Conservation (phyloP, 129 eudicot species). For the Chrysanthemum makinoi region DNA sequence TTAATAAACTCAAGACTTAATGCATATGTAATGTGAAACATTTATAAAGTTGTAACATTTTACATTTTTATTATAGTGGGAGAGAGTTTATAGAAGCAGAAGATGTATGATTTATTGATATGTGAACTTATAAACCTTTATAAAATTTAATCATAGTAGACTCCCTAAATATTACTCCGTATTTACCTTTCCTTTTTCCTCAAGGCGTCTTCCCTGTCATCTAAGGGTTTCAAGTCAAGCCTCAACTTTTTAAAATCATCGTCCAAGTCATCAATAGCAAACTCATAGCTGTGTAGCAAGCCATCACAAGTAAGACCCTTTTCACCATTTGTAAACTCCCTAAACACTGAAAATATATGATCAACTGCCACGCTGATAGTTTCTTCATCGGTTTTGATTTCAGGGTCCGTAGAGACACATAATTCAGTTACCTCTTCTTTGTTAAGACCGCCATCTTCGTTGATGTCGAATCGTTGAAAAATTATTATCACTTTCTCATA, state of each 20-base stretch:
- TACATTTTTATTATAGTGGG: too few relatives aligned
- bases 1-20: too few relatives aligned
- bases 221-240: slow-evolving; percentile 2
- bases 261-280: not conserved
- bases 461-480: not conserved
- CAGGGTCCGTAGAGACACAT: not conserved
- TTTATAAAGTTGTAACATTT: too few relatives aligned
- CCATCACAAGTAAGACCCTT: slow-evolving; percentile 4
- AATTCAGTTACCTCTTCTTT: not conserved
- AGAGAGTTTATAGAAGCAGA: too few relatives aligned
- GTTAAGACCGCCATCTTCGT: not conserved
- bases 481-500: not conserved
- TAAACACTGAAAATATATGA: not conserved
- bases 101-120: too few relatives aligned
- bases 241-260: not conserved
- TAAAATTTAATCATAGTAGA: too few relatives aligned
- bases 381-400: not conserved
- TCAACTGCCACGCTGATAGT: not conserved
- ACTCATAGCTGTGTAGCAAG: not conserved
- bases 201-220: not conserved
- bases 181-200: not conserved
- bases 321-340: not conserved
- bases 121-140: too few relatives aligned
- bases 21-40: too few relatives aligned
- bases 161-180: too few relatives aligned